Percentiles rank a stretch among this genome's conserved stretches.
These are phyloP conservation scores for Sphaerulina vaccinii DNA, from an alignment of 2,329 filamentous ascomycete species.

Conservation along the genomic window DNA sequence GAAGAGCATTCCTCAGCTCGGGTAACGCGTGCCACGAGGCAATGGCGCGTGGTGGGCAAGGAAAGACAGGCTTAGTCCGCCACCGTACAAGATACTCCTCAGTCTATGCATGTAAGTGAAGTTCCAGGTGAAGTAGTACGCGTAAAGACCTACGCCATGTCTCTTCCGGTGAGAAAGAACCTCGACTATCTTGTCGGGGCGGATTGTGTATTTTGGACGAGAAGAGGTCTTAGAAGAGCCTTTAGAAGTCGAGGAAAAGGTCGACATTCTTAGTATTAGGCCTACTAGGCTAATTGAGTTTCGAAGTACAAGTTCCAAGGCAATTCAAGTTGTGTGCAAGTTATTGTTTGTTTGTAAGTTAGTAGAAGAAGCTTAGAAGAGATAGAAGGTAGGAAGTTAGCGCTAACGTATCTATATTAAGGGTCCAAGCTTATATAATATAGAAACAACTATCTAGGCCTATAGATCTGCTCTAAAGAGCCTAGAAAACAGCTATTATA, in stretches of 20 bases:
- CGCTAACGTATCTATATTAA: not conserved
- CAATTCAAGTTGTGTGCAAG: not conserved
- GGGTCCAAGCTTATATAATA: not conserved
- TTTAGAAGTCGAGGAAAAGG: conserved; percentile 4
- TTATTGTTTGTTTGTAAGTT: not conserved
- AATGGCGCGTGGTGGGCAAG: conserved; percentile 28
- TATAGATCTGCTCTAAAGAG: not conserved
- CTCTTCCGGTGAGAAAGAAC: conserved; percentile 32
- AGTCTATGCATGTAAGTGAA: conserved; percentile 18
- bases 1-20: conserved; percentile 42
- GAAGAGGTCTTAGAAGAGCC: conserved; percentile 20
- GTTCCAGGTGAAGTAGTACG: not conserved
- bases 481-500: not conserved
- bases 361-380: not conserved
- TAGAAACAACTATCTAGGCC: not conserved
- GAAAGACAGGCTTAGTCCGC: conserved; percentile 27
- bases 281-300: not conserved
- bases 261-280: conserved; percentile 8
- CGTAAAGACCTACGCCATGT: conserved; percentile 27
- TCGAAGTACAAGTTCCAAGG: not conserved
- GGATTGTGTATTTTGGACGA: conserved; percentile 26
- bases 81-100: conserved; percentile 48
- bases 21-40: conserved; percentile 46
- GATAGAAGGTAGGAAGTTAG: not conserved
- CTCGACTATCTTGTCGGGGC: conserved; percentile 25